Percentiles rank a stretch among this genome's conserved stretches.
These are phyloP conservation scores for Williopsis jadinii DNA, from an alignment of 1,139 yeast genomes.

Conservation along the genomic window DNA sequence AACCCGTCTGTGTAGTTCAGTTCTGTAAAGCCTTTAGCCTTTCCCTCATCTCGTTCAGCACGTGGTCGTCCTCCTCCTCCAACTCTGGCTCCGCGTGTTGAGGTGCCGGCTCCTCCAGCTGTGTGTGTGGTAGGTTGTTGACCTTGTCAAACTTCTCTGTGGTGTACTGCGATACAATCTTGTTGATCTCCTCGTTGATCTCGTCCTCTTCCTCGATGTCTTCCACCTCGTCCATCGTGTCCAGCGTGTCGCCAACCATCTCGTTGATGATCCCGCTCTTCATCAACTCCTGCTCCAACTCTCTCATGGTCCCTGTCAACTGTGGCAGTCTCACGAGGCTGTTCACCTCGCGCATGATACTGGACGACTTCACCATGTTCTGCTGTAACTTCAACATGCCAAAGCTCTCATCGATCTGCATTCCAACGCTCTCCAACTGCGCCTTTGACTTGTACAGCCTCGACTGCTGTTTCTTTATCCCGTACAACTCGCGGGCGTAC, in stretches of 20 bases:
- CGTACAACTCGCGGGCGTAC: conserved; percentile 77
- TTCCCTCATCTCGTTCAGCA: conserved; percentile 83
- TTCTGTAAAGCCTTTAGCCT: conserved; percentile 81
- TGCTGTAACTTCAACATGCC: conserved; percentile 79
- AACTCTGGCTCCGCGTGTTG: conserved; percentile 32
- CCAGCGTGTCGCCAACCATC: conserved; percentile 90
- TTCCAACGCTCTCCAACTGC: conserved; percentile 73
- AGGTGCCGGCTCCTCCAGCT: conserved; percentile 33
- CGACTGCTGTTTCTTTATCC: conserved; percentile 66
- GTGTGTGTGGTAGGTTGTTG: conserved; percentile 34
- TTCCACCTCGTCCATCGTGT: conserved; percentile 59
- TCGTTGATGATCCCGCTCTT: conserved; percentile 91
- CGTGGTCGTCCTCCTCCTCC: conserved; percentile 58
- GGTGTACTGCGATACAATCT: conserved; percentile 45
- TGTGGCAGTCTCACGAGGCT: conserved; percentile 73
- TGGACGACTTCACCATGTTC: conserved; percentile 72
- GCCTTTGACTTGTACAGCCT: conserved; percentile 78
- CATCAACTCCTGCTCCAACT: conserved; percentile 79
- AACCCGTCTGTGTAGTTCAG: conserved; percentile 21
- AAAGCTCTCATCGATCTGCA: conserved; percentile 91
- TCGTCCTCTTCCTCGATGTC: conserved; percentile 52
- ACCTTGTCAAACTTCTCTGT: conserved; percentile 42
- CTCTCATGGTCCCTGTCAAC: conserved; percentile 78
- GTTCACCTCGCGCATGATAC: conserved; percentile 86
- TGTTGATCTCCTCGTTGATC: conserved; percentile 64